phyloP scores from a whole-genome alignment of 2,329 filamentous ascomycete species.

The Clonostachys byssicola region DNA sequence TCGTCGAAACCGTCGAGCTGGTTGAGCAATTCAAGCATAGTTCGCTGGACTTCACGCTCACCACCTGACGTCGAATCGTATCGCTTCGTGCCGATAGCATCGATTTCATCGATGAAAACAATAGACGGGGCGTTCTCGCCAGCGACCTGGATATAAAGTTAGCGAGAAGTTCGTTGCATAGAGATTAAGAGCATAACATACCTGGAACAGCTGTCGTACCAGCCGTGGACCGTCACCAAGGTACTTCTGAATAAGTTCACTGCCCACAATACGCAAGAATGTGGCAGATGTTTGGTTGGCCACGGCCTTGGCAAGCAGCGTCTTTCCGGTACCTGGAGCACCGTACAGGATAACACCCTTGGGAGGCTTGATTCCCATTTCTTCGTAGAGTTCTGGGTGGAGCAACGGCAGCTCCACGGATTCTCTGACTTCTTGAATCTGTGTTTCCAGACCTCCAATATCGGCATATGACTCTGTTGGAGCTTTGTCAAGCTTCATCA shows the following conservation, averaged over 20 bases:
- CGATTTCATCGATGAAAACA: conserved; percentile 98
- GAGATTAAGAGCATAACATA: conserved; percentile 24
- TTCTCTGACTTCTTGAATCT: conserved; percentile 97
- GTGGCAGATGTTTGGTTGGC: conserved; percentile 99
- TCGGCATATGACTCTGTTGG: conserved; percentile 98
- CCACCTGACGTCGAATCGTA: conserved; percentile 97
- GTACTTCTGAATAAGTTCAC: conserved; percentile 98
- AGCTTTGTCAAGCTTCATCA: conserved; percentile 99
- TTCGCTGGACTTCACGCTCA: conserved; percentile 95
- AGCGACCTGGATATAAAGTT: conserved; percentile 57
- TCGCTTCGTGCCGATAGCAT: conserved; percentile 97
- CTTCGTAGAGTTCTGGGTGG: conserved; percentile 96
- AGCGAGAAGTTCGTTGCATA: background rate
- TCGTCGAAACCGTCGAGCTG: conserved; percentile 99
- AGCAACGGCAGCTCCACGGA: conserved; percentile 92
- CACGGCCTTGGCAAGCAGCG: conserved; percentile 90
- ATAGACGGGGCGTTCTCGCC: conserved; percentile 96
- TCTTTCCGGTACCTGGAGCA: conserved; percentile 95
- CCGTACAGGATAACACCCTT: conserved; percentile 99
- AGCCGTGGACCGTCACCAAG: conserved; percentile 92
- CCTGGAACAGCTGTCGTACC: conserved; percentile 92
- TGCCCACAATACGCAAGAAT: conserved; percentile 94
- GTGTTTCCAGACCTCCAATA: conserved; percentile 90
- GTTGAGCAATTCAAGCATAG: conserved; percentile 97
- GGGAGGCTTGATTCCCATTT: conserved; percentile 99